Conservation (phyloP, 1,284 basidiomycete species). For the Mycena sp. region DNA sequence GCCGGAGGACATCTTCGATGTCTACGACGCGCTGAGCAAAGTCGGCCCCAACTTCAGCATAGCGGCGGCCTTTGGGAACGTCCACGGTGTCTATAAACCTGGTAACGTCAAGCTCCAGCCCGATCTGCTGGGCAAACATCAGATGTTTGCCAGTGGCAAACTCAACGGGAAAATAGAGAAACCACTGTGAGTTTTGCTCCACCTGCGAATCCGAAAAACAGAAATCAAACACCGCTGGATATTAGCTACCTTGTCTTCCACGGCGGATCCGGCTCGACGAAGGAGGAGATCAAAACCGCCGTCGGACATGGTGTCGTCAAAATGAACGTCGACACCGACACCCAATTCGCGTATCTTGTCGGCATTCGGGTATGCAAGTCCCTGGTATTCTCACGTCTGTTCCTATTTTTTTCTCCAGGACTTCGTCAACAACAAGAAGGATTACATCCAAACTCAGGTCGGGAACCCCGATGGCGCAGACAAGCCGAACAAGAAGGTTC, state of each 20-base stretch:
- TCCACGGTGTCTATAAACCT: constrained; percentile 96
- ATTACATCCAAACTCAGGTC: constrained; percentile 88
- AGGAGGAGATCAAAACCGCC: constrained; percentile 95
- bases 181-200: constrained; percentile 82
- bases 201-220: background rate
- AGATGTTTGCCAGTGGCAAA: constrained; percentile 81
- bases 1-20: constrained; percentile 95
- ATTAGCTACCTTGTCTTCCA: constrained; percentile 98
- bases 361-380: constrained; percentile 80
- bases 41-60: constrained; percentile 97
- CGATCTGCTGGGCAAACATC: constrained; percentile 93
- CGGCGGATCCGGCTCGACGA: constrained; percentile 97
- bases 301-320: constrained; percentile 95
- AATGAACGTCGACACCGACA: constrained; percentile 97
- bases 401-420: constrained; percentile 56
- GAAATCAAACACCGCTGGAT: constrained; percentile 7
- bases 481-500: constrained; percentile 97
- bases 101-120: constrained; percentile 95
- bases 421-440: constrained; percentile 86
- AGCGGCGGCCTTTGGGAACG: constrained; percentile 97
- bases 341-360: constrained; percentile 91
- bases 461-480: constrained; percentile 95
- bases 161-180: constrained; percentile 73
- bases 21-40: constrained; percentile 84
- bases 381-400: background rate